Base-by-base conservation (phyloP, 768 basidiomycete species). In the Termitomyces sp. region DNA sequence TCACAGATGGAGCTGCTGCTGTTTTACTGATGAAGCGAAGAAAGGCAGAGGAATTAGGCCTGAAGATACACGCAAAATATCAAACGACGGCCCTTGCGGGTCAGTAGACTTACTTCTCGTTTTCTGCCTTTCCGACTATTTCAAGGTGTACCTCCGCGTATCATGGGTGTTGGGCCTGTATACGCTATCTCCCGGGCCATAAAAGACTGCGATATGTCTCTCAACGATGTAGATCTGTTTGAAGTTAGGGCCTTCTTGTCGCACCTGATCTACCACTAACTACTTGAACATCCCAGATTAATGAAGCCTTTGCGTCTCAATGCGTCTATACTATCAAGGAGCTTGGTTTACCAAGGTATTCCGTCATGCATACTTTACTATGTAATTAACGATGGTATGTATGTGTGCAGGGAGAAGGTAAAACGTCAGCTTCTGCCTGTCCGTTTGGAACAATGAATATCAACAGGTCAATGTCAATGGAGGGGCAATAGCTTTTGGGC, bases 271-370 rank as follows among this genome's bases (percentile, higher is more conserved):
- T 41, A 14, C 26, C 10, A 52, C 28, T 46, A 14, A 18, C 44
- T 13, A 58, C 9, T 62, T 49, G 35, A 16, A 43, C 9, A 23
- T 58, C 43, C 28, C 52, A 93, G 89, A 88, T 96, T 71, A 96
- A 96, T 67, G 93, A 95, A 67, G 93, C 93, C 0, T 95, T 95
- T 66, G 91, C 92, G 10, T 91, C 89, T 0, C 89, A 90, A 74
- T 89, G 82, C 59, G 82, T 89, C 0, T 92, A 95, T 68, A 83
- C 82, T 52, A 72, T 91, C 38, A 85, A 86, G 63, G 69, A 81
- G 58, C 82, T 95, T 18, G 79, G 77, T 13, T 75, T 95, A 28
- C 71, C 77, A n/a, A 71, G 63, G 80, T 79, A 64, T 58, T 61
- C 4, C 16, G 23, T 30, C 13, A 13, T 12, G 18, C 1, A 41